A percentile compares a stretch with the other conserved stretches of the same genome.
Conservation (phyloP, 805 yeast species). For the Saccharomycopsis fibuligera region DNA sequence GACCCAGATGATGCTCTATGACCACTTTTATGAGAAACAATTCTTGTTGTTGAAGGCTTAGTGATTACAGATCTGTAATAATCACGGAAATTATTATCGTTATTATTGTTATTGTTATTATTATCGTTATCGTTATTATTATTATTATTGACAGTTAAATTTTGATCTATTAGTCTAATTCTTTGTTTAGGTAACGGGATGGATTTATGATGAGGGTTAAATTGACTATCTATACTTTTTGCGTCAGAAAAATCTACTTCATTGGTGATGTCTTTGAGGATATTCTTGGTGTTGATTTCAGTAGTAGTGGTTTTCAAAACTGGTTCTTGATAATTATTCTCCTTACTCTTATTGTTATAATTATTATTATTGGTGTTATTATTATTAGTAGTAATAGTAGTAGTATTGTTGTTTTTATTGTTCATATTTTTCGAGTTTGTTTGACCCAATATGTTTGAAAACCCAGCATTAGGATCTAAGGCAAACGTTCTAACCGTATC, state of each 20-base stretch:
- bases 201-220: too few relatives aligned
- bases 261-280: conserved; percentile 7
- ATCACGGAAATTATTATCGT: conserved; percentile 5
- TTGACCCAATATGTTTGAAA: not conserved
- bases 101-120: conserved; percentile 4
- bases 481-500: conserved; percentile 17
- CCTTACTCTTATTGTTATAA: too few relatives aligned
- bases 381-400: too few relatives aligned
- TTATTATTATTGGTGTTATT: not conserved
- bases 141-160: not conserved
- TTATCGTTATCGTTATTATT: not conserved
- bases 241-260: not conserved
- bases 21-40: conserved; percentile 9
- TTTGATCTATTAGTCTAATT: too few relatives aligned
- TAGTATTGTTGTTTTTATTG: not conserved
- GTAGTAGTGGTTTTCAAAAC: not conserved
- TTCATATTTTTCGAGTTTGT: not conserved
- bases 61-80: conserved; percentile 16
- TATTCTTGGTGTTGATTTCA: conserved; percentile 2
- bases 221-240: not conserved
- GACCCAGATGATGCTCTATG: conserved; percentile 5
- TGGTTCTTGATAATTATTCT: too few relatives aligned
- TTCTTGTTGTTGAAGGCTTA: conserved; percentile 4
- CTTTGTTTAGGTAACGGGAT: too few relatives aligned
- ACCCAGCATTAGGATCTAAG: conserved; percentile 17